Evolutionary conservation across 1,284 basidiomycete genomes (phyloP), one percentile per base, ranked within the genome.

Genomic region (Ceratobasidium sp.): DNA sequence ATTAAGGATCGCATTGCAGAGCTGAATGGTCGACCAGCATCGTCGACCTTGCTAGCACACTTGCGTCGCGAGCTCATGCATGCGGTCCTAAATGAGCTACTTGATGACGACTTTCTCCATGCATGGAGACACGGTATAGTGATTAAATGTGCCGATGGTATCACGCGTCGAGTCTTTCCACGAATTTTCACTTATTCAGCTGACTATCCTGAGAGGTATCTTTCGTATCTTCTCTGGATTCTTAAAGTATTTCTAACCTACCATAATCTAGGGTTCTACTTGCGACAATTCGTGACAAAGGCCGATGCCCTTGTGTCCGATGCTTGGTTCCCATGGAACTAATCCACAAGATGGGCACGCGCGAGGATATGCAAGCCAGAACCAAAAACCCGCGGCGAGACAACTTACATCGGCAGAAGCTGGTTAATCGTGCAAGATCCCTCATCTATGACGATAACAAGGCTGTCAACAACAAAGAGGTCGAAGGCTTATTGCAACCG

Each of bases 171-270:
- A 1, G 56, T 77, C 2, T 80, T 75, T 70, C 76, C 76, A 39
- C 73, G 76, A 1, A 69, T 80, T 25, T 76, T 79, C 33, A 75
- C 75, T 14, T 80, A 81, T 68, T 77, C 78, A 9, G 79, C 77
- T 0, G 79, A 81, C 69, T 80, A 80, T 73, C 70, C 78, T 1
- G 79, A 80, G 70, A 79, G 78, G 79, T 79, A 68, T 75, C 74
- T 25, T 19, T 27, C 3, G 8, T 29, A 29, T 16, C 14, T 21
- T 6, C 14, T 25, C 23, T 6, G 25, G 7, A 6, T 50, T 23
- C 19, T 8, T 14, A 39, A 36, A 30, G 16, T 8, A 64, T 36
- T 11, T 25, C 27, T 8, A 16, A 2, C 36, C 14, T 5, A 62
- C 4, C n/a, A 7, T 14, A 25, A 2, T 16, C 21, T 56, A 71